Evolutionary conservation across 2,329 filamentous ascomycete species (phyloP).

Genomic region (Zasmidium citrigriseum): DNA sequence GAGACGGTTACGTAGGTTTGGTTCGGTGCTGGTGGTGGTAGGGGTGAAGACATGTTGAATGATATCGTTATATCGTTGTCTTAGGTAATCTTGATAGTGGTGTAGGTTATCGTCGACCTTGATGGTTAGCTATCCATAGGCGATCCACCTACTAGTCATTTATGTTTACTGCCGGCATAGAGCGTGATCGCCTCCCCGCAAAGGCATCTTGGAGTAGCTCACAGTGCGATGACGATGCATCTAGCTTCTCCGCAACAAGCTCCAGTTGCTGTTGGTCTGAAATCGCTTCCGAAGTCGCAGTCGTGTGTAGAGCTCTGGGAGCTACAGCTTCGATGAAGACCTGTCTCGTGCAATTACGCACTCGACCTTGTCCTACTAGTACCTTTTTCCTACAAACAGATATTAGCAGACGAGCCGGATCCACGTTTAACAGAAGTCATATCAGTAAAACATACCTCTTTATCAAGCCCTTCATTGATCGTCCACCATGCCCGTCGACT

Average conservation of each 20-base stretch:
- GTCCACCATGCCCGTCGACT: constrained; percentile 21
- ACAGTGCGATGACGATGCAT: neutral
- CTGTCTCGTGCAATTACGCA: neutral
- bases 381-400: neutral
- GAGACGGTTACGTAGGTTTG: constrained; percentile 34
- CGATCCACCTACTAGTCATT: too few relatives aligned
- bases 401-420: too few relatives aligned
- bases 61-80: neutral
- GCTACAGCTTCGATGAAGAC: neutral
- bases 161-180: neutral
- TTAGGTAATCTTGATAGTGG: neutral
- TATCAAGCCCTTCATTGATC: neutral
- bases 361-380: neutral
- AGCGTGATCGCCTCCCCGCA: neutral
- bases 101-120: neutral
- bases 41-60: constrained; percentile 12
- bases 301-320: neutral
- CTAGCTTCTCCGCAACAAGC: neutral
- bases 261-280: neutral
- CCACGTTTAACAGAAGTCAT: too few relatives aligned
- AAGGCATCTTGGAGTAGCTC: neutral
- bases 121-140: neutral
- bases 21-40: constrained; percentile 23
- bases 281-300: neutral
- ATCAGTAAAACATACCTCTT: too few relatives aligned